phyloP scores from a whole-genome alignment of 2,329 filamentous ascomycete genomes.

The Colletotrichum lentis region DNA sequence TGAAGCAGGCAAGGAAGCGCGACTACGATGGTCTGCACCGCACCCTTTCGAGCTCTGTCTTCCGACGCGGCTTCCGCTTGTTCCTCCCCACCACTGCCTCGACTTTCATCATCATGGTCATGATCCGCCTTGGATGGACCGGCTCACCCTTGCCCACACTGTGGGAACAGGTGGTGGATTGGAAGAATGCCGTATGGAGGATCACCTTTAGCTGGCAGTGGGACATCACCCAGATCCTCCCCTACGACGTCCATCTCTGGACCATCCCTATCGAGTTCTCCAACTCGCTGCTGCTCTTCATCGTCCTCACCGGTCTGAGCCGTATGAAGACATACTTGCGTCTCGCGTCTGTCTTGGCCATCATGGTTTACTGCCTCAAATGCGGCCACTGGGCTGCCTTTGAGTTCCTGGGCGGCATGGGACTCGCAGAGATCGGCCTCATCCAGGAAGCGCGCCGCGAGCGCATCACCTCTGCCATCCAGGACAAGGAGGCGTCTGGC shows the following conservation, averaged over 20 bases:
- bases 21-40: constrained; percentile 49
- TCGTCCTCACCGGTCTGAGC: constrained; percentile 49
- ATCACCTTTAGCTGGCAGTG: constrained; percentile 44
- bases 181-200: constrained; percentile 41
- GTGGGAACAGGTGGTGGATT: constrained; percentile 43
- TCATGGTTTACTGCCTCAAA: constrained; percentile 50
- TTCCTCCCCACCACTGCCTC: constrained; percentile 56
- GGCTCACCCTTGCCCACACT: constrained; percentile 42
- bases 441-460: constrained; percentile 42
- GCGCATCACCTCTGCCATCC: neutral
- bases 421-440: constrained; percentile 56
- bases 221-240: constrained; percentile 41
- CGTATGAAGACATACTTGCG: constrained; percentile 47
- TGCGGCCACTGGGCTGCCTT: constrained; percentile 54
- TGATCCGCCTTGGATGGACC: constrained; percentile 46
- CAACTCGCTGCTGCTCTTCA: constrained; percentile 56
- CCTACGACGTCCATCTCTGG: constrained; percentile 57
- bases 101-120: constrained; percentile 50
- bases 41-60: constrained; percentile 56
- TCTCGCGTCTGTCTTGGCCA: constrained; percentile 43
- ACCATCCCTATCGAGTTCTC: constrained; percentile 59
- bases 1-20: constrained; percentile 52
- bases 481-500: constrained; percentile 38
- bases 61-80: constrained; percentile 57
- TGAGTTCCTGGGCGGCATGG: constrained; percentile 57